Base-by-base conservation (phyloP, 2,329 filamentous ascomycete genomes). In the Leptographium lundbergii region DNA sequence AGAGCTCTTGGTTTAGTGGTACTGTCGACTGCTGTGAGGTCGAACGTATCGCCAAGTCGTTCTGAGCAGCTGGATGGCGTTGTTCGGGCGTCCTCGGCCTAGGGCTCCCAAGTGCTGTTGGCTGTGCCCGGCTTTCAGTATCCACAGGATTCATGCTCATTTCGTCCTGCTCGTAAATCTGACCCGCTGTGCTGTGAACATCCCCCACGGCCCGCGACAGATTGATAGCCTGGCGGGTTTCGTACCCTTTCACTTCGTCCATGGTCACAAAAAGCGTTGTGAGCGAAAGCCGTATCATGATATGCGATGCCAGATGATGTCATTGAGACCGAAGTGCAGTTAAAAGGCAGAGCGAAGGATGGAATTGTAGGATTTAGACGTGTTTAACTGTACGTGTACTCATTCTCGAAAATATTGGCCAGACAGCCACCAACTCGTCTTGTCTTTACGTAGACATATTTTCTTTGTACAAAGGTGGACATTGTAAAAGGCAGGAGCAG, bases 251-350 rank as follows among this genome's bases (percentile, higher is more conserved):
- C 56, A 77, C 71, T 63, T 77, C 75, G 14, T 70, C 65, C 61
- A 72, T 69, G 53, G 72, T 70, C 60, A 78, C 58, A 34, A 67
- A 68, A 55, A 77, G 69, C 4, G 68, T 66, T 1, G 75, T 76
- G 22, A 72, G 71, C 29, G 63, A 62, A 58, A 74, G 68, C 56
- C 74, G 74, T 29, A 78, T 62, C 75, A 78, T 77, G 11, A 17
- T 55, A n/a, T 48, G 17, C 24, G 29, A 19, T 17, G 47, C 17
- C 17, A 4, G 19, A 45, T 42, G 42, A 45, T 17, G 42, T n/a
- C 14, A 45, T n/a, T n/a, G 42, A 19, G 42, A 45, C 17, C n/a
- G 39, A 14, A 45, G 42, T 39, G 36, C 6, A 13, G 6, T 22
- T 4, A n/a, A 45, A 45, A 45, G 3, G 42, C 7, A 45, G 42